A percentile compares a stretch with the other conserved stretches of the same genome.
These are phyloP conservation scores for Hanseniaspora lachancei DNA, from an alignment of 805 yeast genomes.

Conservation along the genomic window DNA sequence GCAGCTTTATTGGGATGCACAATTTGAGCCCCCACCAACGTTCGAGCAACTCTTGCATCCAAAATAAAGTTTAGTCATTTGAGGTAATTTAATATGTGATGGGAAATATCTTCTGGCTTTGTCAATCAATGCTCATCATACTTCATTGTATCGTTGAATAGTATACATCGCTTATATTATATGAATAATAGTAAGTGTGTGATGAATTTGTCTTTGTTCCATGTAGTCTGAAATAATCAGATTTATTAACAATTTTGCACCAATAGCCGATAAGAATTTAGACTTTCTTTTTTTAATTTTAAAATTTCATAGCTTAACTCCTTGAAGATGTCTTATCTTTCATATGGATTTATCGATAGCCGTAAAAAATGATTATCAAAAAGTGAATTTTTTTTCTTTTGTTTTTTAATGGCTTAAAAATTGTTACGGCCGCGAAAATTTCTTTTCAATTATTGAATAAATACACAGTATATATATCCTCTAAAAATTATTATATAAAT, in stretches of 20 bases:
- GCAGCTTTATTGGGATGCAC: conserved; percentile 21
- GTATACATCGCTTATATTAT: too few relatives aligned
- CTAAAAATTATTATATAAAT: too few relatives aligned
- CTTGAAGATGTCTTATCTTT: neutral
- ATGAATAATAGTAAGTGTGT: too few relatives aligned
- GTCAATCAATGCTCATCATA: too few relatives aligned
- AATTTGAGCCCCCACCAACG: conserved; percentile 23
- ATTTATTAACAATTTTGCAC: too few relatives aligned
- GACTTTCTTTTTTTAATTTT: neutral
- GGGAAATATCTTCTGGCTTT: too few relatives aligned
- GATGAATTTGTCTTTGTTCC: too few relatives aligned
- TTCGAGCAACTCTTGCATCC: conserved; percentile 17
- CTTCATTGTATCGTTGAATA: too few relatives aligned
- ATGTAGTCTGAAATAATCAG: too few relatives aligned
- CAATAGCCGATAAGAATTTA: neutral
- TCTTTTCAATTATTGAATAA: too few relatives aligned
- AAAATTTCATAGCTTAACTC: neutral
- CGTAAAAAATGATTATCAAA: neutral
- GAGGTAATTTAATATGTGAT: neutral
- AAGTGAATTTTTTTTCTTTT: neutral
- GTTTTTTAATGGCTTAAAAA: neutral
- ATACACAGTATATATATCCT: too few relatives aligned
- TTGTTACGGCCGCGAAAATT: neutral
- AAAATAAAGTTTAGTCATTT: neutral
- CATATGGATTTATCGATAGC: neutral